Evolutionary conservation across 352 stramenopile species (phyloP), one percentile per base, ranked within the genome.

Genomic region (Thraustochytrium striatum): DNA sequence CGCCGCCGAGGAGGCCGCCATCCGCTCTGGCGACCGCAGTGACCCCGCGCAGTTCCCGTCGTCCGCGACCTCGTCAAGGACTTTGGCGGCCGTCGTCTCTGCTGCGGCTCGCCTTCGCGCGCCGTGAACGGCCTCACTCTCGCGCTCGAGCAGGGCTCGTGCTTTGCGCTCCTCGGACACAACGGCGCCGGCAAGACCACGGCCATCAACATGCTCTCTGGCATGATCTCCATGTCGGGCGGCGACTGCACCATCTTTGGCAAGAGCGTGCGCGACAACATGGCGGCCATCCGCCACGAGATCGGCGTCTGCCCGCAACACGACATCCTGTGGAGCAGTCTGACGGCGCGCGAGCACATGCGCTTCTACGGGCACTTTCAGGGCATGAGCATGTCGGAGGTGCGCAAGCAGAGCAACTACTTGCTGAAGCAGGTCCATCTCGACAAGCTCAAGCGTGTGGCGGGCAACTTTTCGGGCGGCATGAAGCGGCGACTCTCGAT

Each of bases 281-380:
- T 98, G 70, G 83, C 87, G 41, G 83, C 89, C 38, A 88, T 99
- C n/a, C 90, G 94, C 5, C 84, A 95, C 81, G 87, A 94, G 62
- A 90, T 97, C 82, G 94, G 93, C 52, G 90, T 99, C 52, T 99
- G 95, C 84, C 89, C 95, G 1, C 95, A 99, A 81, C 93, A 98
- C 83, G 92, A 98, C 84, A 94, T 97, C 41, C 84, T 99, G 0
- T 97, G 96, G 78, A 88, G 91, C 44, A 84, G 95, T 21, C 83
- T 99, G 47, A 98, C 94, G 0, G 94, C 97, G 16, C 81, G 90
- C 47, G 95, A 99, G 82, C 93, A 99, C 81, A 84, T 99, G 44
- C 50, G 87, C 61, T 89, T 98, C 70, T 98, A 97, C 81, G 91
- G 88, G 13, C 87, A 86, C 38, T 87, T 98, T 72, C 97, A 98